Conservation (phyloP, 192 early-diverging fungal species). For the Allomyces macrogynus region DNA sequence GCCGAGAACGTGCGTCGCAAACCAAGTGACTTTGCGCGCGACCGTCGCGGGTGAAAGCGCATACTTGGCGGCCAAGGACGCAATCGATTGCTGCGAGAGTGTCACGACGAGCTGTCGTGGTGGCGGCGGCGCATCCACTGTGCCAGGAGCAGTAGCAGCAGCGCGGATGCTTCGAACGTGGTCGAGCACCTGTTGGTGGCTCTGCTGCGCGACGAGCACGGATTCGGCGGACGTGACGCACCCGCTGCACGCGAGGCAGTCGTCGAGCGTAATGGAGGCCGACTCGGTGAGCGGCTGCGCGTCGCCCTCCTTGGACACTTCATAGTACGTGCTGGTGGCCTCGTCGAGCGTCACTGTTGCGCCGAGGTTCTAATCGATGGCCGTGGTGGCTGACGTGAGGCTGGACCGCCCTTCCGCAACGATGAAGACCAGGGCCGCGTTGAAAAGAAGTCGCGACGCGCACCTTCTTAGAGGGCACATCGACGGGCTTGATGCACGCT, state of each 20-base stretch:
- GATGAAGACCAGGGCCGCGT: background rate
- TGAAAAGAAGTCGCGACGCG: background rate
- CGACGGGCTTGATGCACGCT: constrained; percentile 90
- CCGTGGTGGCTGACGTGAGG: background rate
- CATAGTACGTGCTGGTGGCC: constrained; percentile 57
- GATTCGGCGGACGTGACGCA: constrained; percentile 97
- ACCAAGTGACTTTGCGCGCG: constrained; percentile 43
- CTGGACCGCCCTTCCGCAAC: no score
- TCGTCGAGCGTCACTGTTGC: constrained; percentile 22
- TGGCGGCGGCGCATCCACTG: background rate
- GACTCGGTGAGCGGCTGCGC: constrained; percentile 59
- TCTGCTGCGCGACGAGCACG: constrained; percentile 78
- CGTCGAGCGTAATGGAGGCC: constrained; percentile 75
- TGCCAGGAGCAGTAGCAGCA: constrained; percentile 4
- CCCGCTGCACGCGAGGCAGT: constrained; percentile 96
- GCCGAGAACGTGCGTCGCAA: constrained; percentile 55
- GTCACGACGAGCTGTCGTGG: constrained; percentile 50
- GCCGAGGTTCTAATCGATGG: background rate
- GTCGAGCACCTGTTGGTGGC: constrained; percentile 65
- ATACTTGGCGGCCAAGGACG: constrained; percentile 78
- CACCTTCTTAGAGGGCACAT: constrained; percentile 15
- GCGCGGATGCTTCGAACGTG: constrained; percentile 36
- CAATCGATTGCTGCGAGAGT: constrained; percentile 72
- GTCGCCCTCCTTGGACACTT: constrained; percentile 71
- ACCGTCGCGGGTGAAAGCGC: constrained; percentile 42